A percentile compares a stretch with the other conserved stretches of the same genome.
These are phyloP conservation scores for Tagetes patula DNA, from an alignment of 129 eudicot genomes.

Conservation along the genomic window DNA sequence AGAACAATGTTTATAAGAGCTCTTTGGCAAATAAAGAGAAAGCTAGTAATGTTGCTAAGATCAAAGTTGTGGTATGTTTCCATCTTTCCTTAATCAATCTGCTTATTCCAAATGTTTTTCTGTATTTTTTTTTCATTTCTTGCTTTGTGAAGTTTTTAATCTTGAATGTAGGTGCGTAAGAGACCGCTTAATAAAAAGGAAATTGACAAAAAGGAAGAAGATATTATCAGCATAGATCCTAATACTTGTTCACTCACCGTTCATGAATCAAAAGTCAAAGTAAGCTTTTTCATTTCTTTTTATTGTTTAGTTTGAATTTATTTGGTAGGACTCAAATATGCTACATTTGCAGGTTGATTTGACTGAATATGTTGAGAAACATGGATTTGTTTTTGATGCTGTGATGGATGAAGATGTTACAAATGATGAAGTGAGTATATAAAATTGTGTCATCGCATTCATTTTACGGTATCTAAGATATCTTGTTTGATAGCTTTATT, in stretches of 20 bases:
- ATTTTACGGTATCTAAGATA: background rate
- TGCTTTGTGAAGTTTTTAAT: background rate
- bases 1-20: constrained; percentile 48
- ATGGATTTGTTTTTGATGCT: constrained; percentile 72
- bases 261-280: constrained; percentile 72
- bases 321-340: background rate
- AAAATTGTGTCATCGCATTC: background rate
- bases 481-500: background rate
- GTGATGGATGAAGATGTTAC: constrained; percentile 64
- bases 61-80: constrained; percentile 85
- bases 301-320: background rate
- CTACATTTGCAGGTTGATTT: constrained; percentile 58
- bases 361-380: constrained; percentile 73
- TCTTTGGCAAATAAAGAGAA: constrained; percentile 66
- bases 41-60: constrained; percentile 78
- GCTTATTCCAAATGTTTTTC: background rate
- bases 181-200: constrained; percentile 78
- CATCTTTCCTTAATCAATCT: constrained; percentile 25
- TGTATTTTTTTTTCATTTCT: background rate
- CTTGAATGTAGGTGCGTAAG: constrained; percentile 55
- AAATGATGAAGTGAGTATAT: constrained; percentile 53
- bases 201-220: constrained; percentile 56
- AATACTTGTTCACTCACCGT: constrained; percentile 50
- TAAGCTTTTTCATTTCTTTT: background rate
- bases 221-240: constrained; percentile 52